These are phyloP conservation scores for Diphasiastrum complanatum DNA, from an alignment of 83 land plant genomes.

Conservation along the genomic window DNA sequence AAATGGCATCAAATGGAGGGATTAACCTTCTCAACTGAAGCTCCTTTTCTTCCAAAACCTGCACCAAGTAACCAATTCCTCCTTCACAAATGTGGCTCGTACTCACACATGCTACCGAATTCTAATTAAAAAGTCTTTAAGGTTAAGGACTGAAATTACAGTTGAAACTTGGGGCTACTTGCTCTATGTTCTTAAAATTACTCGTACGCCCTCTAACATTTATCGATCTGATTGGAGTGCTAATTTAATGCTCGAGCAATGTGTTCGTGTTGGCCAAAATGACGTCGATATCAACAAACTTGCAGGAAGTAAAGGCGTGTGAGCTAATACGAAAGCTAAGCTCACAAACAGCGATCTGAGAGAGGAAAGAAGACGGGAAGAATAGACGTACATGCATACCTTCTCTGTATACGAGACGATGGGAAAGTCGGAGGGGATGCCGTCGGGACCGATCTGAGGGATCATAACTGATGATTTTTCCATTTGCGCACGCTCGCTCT, in stretches of 20 bases:
- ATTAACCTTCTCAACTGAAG: constrained; percentile 55
- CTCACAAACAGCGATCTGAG: not conserved
- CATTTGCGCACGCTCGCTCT: too few species aligned
- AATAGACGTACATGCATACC: constrained; percentile 7
- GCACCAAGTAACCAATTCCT: not conserved
- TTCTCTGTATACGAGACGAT: constrained; percentile 41
- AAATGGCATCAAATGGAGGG: not conserved
- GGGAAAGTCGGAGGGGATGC: constrained; percentile 29
- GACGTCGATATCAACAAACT: not conserved
- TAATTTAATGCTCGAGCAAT: too few species aligned
- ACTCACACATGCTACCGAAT: not conserved
- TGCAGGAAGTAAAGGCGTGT: not conserved
- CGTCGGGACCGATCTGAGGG: constrained; percentile 41
- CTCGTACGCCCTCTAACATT: not conserved
- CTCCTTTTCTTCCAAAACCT: constrained; percentile 57
- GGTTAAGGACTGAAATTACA: not conserved
- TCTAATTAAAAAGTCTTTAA: not conserved
- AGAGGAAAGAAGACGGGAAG: not conserved
- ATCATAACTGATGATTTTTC: too few species aligned
- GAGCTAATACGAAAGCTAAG: not conserved
- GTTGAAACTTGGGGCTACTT: not conserved
- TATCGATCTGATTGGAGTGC: too few species aligned
- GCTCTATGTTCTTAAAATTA: not conserved
- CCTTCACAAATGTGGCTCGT: too few species aligned
- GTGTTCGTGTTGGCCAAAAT: too few species aligned